Evolutionary conservation across 495 filamentous ascomycete genomes (phyloP).

Genomic region (Talaromyces borbonicus): DNA sequence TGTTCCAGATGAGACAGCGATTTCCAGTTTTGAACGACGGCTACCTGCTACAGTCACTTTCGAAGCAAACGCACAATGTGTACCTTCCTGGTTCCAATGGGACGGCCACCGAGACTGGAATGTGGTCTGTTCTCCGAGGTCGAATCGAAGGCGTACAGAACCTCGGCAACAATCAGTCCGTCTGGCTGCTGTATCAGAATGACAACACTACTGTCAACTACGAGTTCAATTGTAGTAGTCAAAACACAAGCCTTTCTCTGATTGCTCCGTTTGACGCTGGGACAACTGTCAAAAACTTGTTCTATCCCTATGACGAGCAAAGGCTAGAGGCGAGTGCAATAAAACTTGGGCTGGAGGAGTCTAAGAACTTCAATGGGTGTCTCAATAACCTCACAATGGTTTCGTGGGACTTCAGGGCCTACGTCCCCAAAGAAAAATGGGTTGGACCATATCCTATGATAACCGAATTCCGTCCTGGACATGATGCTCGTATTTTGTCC

Average conservation of each 20-base stretch:
- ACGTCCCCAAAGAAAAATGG: constrained; percentile 45
- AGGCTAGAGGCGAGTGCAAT: constrained; percentile 30
- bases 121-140: constrained; percentile 56
- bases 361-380: constrained; percentile 45
- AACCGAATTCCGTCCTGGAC: constrained; percentile 54
- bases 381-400: constrained; percentile 40
- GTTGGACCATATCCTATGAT: constrained; percentile 51
- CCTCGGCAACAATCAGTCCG: constrained; percentile 41
- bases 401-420: constrained; percentile 54
- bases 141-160: constrained; percentile 42
- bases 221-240: constrained; percentile 48
- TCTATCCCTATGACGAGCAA: constrained; percentile 52
- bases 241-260: constrained; percentile 28
- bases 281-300: constrained; percentile 55
- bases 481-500: constrained; percentile 50
- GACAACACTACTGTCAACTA: constrained; percentile 46
- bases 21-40: constrained; percentile 58
- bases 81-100: constrained; percentile 44
- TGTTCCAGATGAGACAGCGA: constrained; percentile 51
- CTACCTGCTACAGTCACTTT: constrained; percentile 47
- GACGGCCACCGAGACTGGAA: constrained; percentile 50
- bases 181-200: constrained; percentile 64
- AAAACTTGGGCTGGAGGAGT: constrained; percentile 34
- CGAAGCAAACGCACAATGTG: constrained; percentile 46
- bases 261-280: constrained; percentile 48